A percentile compares a stretch with the other conserved stretches of the same genome.
Evolutionary conservation across 148 eudicot species (phyloP).

Genomic region (Cornus florida): DNA sequence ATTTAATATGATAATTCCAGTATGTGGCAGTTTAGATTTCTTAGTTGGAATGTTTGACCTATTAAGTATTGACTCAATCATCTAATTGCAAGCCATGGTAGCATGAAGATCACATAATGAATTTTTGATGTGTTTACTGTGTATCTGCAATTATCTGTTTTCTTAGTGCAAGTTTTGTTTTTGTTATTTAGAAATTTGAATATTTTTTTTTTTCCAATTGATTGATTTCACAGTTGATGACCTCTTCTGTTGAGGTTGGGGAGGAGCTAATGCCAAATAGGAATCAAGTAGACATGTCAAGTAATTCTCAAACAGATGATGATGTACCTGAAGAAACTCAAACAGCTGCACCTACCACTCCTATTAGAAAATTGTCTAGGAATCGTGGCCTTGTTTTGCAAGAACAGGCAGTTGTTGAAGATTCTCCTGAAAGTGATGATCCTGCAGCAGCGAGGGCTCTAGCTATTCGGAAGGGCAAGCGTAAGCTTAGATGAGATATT

Average conservation of each 20-base stretch:
- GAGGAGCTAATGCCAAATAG: slow-evolving; percentile 91
- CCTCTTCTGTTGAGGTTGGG: slow-evolving; percentile 58
- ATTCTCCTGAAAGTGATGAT: slow-evolving; percentile 61
- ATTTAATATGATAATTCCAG: neutral
- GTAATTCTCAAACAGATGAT: slow-evolving; percentile 19
- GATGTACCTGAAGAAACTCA: slow-evolving; percentile 26
- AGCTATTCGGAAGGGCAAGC: slow-evolving; percentile 54
- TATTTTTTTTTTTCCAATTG: neutral
- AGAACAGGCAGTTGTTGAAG: slow-evolving; percentile 65
- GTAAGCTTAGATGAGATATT: slow-evolving; percentile 31
- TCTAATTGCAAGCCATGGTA: neutral
- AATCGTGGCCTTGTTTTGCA: slow-evolving; percentile 84
- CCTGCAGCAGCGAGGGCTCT: slow-evolving; percentile 30
- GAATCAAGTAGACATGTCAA: slow-evolving; percentile 16
- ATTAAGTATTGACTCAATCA: neutral
- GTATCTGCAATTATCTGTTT: neutral
- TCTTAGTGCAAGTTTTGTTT: neutral
- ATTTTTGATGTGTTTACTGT: neutral
- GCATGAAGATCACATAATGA: neutral
- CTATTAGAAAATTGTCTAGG: slow-evolving; percentile 67
- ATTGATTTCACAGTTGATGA: slow-evolving; percentile 61
- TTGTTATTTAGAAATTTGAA: neutral
- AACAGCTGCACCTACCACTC: slow-evolving; percentile 47
- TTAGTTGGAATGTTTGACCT: neutral
- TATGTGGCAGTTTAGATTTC: neutral